Conservation (phyloP, 2,329 filamentous ascomycete species). For the Coniochaeta prunicola region DNA sequence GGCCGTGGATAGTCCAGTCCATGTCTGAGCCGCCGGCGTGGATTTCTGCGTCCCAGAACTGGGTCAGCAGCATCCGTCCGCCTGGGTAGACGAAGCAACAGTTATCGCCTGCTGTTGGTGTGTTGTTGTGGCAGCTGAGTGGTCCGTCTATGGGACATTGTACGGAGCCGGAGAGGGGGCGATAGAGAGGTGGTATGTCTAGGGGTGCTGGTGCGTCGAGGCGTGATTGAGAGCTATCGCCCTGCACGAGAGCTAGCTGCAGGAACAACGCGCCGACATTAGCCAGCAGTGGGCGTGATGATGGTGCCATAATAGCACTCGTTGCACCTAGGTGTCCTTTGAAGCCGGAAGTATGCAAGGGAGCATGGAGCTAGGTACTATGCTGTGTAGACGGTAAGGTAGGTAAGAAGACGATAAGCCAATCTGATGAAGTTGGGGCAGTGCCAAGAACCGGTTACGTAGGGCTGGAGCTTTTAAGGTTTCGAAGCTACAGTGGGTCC, state of each 20-base stretch:
- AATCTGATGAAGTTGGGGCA: not conserved
- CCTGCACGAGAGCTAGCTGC: conserved; percentile 19
- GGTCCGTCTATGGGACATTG: conserved; percentile 33
- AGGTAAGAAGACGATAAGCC: too few species aligned
- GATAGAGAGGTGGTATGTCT: conserved; percentile 21
- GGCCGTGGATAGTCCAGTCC: conserved; percentile 37
- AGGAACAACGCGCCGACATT: conserved; percentile 25
- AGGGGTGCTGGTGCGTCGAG: conserved; percentile 17
- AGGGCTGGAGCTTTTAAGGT: too few species aligned
- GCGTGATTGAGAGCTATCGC: conserved; percentile 6
- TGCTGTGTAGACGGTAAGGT: too few species aligned
- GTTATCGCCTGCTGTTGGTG: conserved; percentile 23
- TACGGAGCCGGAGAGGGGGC: conserved; percentile 25
- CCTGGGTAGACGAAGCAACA: conserved; percentile 36
- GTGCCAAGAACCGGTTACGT: not conserved
- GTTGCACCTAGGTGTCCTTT: not conserved
- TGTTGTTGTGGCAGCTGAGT: conserved; percentile 31
- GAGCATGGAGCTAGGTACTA: too few species aligned
- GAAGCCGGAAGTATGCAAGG: too few species aligned
- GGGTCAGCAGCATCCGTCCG: conserved; percentile 31
- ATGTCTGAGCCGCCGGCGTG: conserved; percentile 31
- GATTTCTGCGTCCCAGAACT: conserved; percentile 35
- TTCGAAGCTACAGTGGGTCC: too few species aligned
- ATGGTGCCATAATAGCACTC: conserved; percentile 16
- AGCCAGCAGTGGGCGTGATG: conserved; percentile 22